Base-by-base conservation (phyloP, 345 rosid genomes). In the Aurinia saxatilis region DNA sequence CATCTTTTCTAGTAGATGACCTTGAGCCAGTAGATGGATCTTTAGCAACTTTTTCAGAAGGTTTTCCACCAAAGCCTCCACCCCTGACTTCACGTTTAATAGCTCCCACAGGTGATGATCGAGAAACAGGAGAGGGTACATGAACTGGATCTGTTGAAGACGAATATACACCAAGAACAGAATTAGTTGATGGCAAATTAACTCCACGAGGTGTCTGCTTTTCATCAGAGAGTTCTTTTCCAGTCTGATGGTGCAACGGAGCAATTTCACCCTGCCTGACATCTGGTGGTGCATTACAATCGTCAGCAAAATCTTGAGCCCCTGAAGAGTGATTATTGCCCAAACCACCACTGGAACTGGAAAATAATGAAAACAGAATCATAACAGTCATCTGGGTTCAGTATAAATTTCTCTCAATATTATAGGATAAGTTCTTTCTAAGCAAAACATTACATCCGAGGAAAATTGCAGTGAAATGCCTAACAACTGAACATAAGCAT, bases 121-220 rank as follows among this genome's bases (percentile, higher is more conserved):
- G 75, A 12, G 90, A 84, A 67, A 84, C 95, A 45, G 91, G 93
- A 72, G 96, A 89, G 72, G 96, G 98, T 51, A 87, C 96, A 67
- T 92, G 95, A 73, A 89, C 91, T 63, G 96, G 96, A 74, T 89
- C 98, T 44, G 81, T 84, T 42, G 96, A 83, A 59, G 98, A 92
- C 31, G 90, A 86, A 75, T 88, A 86, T 54, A 84, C 86, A 60
- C 95, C 92, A 73, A 84, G 79, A 63, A 75, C 85, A 35, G 91
- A 81, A 75, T 79, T 88, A 77, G 80, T 80, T n/a, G 86, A 72
- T 17, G 84, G 71, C 57, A 71, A 64, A 50, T 59, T 50, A 40
- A 44, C 66, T 31, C 30, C 60, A 19, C 10, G 9, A 16, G 8
- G 58, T 38, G 42, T 7, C n/a, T 57, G 65, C 27, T 21, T 56